phyloP scores from a whole-genome alignment of 2,329 filamentous ascomycete species.

The Knufia petricola region DNA sequence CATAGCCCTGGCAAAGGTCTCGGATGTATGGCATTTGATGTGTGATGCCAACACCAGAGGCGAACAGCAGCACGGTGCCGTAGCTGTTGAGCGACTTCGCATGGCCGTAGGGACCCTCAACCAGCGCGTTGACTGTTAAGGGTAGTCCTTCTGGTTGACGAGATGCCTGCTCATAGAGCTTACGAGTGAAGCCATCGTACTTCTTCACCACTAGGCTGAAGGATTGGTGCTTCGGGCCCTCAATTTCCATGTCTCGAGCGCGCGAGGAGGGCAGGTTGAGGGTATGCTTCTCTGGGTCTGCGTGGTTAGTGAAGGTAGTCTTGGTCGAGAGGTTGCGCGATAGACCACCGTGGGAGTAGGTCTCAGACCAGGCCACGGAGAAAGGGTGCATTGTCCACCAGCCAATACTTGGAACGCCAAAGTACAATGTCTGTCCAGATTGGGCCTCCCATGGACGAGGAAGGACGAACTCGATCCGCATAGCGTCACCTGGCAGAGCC shows the following conservation, averaged over 20 bases:
- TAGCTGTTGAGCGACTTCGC: slow-evolving; percentile 84
- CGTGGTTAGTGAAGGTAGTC: slow-evolving; percentile 11
- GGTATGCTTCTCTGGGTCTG: slow-evolving; percentile 15
- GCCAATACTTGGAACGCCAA: slow-evolving; percentile 58
- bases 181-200: slow-evolving; percentile 78
- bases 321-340: slow-evolving; percentile 11
- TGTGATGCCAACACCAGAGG: slow-evolving; percentile 88
- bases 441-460: slow-evolving; percentile 56
- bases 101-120: slow-evolving; percentile 83
- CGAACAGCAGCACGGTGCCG: slow-evolving; percentile 81
- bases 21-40: slow-evolving; percentile 85
- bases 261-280: slow-evolving; percentile 20
- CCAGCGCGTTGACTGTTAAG: slow-evolving; percentile 58
- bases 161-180: slow-evolving; percentile 60
- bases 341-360: slow-evolving; percentile 29
- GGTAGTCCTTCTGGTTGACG: slow-evolving; percentile 41
- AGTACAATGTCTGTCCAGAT: slow-evolving; percentile 65
- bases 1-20: slow-evolving; percentile 61
- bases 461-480: slow-evolving; percentile 60
- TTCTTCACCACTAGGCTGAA: slow-evolving; percentile 81
- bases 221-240: slow-evolving; percentile 42
- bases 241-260: slow-evolving; percentile 43
- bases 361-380: slow-evolving; percentile 64
- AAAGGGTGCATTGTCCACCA: slow-evolving; percentile 70
- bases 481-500: slow-evolving; percentile 58